These are phyloP conservation scores for Polychaeton citri DNA, from an alignment of 2,329 filamentous ascomycete genomes.

Conservation along the genomic window DNA sequence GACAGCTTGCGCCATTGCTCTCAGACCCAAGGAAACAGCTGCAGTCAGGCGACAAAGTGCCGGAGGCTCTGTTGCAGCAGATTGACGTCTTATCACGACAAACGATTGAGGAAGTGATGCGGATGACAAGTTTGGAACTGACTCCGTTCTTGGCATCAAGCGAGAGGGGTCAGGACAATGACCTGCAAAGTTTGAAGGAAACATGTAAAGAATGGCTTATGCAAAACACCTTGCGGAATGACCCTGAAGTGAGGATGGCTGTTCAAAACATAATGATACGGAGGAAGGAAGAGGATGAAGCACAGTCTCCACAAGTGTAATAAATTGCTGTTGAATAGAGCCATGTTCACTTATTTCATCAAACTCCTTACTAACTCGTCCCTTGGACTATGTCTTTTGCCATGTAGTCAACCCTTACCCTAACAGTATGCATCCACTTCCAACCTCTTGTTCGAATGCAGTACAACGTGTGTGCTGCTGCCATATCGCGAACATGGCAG, in stretches of 20 bases:
- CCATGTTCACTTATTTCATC: too few relatives aligned
- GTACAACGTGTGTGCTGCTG: too few relatives aligned
- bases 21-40: conserved; percentile 18
- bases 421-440: too few relatives aligned
- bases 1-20: conserved; percentile 62
- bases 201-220: conserved; percentile 79
- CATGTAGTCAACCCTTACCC: too few relatives aligned
- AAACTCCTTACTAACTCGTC: too few relatives aligned
- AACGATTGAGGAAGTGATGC: conserved; percentile 54
- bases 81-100: conserved; percentile 47
- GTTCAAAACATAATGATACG: conserved; percentile 36
- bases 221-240: conserved; percentile 67
- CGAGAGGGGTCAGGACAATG: conserved; percentile 41
- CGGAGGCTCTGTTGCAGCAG: conserved; percentile 52
- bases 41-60: conserved; percentile 16
- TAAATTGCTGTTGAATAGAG: too few relatives aligned
- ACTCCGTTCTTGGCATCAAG: conserved; percentile 67
- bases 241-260: conserved; percentile 71
- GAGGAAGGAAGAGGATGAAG: background rate
- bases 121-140: conserved; percentile 65
- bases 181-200: conserved; percentile 36
- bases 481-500: too few relatives aligned
- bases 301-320: background rate
- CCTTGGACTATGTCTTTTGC: too few relatives aligned
- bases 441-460: too few relatives aligned